A percentile compares a stretch with the other conserved stretches of the same genome.
Evolutionary conservation across 2,329 filamentous ascomycete species (phyloP).

Genomic region (Mycocentrospora acerina): DNA sequence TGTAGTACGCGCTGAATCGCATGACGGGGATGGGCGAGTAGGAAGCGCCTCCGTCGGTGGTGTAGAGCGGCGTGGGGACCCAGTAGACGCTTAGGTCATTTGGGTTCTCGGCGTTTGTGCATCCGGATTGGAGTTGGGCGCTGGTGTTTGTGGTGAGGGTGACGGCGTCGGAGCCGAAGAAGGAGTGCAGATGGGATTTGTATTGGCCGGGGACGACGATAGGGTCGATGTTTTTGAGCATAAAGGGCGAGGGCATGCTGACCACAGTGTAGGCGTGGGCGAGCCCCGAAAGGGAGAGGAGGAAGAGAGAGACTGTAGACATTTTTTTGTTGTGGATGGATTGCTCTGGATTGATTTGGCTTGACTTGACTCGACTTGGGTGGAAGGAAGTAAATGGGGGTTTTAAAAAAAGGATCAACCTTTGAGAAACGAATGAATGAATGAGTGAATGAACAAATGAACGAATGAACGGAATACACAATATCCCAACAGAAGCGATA

Average conservation of each 20-base stretch:
- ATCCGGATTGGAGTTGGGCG: conserved; percentile 46
- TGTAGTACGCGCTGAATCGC: conserved; percentile 53
- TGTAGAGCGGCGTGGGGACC: conserved; percentile 48
- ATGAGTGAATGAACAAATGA: too few species aligned
- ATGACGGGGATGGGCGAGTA: conserved; percentile 34
- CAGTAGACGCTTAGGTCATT: conserved; percentile 53
- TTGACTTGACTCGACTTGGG: too few species aligned
- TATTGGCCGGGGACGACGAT: conserved; percentile 47
- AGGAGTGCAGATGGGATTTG: conserved; percentile 48
- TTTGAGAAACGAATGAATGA: too few species aligned
- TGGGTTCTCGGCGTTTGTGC: conserved; percentile 49
- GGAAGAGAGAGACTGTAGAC: conserved; percentile 29
- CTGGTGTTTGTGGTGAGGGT: conserved; percentile 43
- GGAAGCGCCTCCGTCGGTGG: conserved; percentile 35
- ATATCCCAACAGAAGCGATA: too few species aligned
- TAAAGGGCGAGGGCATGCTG: conserved; percentile 39
- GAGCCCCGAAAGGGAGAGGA: conserved; percentile 27
- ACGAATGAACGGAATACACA: too few species aligned
- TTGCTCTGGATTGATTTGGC: too few species aligned
- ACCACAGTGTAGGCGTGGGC: conserved; percentile 39
- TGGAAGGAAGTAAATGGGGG: too few species aligned
- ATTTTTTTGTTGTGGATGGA: conserved; percentile 26
- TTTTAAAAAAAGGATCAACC: too few species aligned
- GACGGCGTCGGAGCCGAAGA: conserved; percentile 49
- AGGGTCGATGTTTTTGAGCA: conserved; percentile 51